Evolutionary conservation across 768 basidiomycete species (phyloP).

Genomic region (Tremella mesenterica): DNA sequence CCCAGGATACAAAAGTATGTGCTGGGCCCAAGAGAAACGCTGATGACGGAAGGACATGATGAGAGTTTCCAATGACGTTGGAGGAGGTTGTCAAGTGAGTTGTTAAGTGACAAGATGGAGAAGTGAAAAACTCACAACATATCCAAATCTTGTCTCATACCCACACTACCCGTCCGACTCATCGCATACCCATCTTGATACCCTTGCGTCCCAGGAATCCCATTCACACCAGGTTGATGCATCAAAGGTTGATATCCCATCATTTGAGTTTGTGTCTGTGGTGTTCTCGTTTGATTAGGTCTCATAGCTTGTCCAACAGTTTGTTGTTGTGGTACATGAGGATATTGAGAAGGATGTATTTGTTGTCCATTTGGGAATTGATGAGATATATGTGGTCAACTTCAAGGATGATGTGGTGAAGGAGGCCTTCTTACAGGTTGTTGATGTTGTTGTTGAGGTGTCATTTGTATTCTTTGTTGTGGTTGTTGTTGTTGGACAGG

Average conservation of each 20-base stretch:
- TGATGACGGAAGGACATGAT: no score
- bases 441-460: conserved; percentile 12
- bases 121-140: conserved; percentile 19
- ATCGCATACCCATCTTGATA: conserved; percentile 20
- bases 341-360: conserved; percentile 33
- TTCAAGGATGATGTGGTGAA: conserved; percentile 34
- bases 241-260: conserved; percentile 5
- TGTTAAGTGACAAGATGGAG: neutral
- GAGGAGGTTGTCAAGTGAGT: no score
- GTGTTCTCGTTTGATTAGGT: conserved; percentile 10
- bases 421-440: conserved; percentile 23
- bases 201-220: conserved; percentile 9
- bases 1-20: no score
- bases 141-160: conserved; percentile 22
- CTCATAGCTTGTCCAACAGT: neutral
- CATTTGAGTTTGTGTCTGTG: conserved; percentile 4
- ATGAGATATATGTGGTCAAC: conserved; percentile 32
- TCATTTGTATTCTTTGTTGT: conserved; percentile 21
- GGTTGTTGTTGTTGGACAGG: conserved; percentile 18
- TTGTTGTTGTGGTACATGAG: conserved; percentile 23
- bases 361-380: conserved; percentile 24
- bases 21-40: no score
- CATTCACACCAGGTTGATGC: conserved; percentile 25
- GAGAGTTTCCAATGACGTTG: no score
- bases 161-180: conserved; percentile 24